Evolutionary conservation across 2,329 filamentous ascomycete genomes (phyloP), one percentile per base, ranked within the genome.

Genomic region (Fusarium cyanostomum): DNA sequence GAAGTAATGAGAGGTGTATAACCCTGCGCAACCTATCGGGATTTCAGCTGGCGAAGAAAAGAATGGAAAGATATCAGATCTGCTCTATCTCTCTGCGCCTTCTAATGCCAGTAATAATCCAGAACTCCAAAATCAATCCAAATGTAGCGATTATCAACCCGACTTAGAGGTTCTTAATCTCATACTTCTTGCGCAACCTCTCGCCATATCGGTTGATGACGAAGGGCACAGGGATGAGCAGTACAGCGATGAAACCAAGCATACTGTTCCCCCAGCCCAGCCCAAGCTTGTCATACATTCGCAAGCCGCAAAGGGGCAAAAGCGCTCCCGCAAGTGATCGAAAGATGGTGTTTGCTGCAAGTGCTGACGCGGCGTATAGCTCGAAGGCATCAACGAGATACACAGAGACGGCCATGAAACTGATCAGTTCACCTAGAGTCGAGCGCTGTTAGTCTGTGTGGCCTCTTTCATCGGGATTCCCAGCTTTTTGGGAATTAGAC

Each of bases 221-320:
- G 52, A 77, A 78, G 0, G 80, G 76, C 5, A 80, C 73, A 0
- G 79, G 80, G 5, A 78, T 62, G 56, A 82, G 66, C 2, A 67
- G 74, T 6, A 80, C 33, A 0, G 79, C 75, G 45, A 82, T 74
- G 33, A 80, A 78, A 0, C 69, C 76, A 16, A 79, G 70, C 46
- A 79, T 53, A 9, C 72, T 75, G 31, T 79, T 80, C 2, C 54
- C 81, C 81, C 66, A 88, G 66, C 69, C 86, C 63, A 65, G 83
- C 73, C 60, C 77, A 0, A 81, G 64, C 15, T 70, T 71, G 2
- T 71, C 62, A 44, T 73, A 74, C 26, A 65, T 56, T 11, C 27
- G 26, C 15, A 61, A 28, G 1, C 57, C 61, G 4, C 57, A 58
- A 7, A 66, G 53, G 4, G 63, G 63, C 1, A 66, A 16, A 6